Evolutionary conservation across 2,329 filamentous ascomycete species (phyloP).

Genomic region (Hymenoscyphus infarciens): DNA sequence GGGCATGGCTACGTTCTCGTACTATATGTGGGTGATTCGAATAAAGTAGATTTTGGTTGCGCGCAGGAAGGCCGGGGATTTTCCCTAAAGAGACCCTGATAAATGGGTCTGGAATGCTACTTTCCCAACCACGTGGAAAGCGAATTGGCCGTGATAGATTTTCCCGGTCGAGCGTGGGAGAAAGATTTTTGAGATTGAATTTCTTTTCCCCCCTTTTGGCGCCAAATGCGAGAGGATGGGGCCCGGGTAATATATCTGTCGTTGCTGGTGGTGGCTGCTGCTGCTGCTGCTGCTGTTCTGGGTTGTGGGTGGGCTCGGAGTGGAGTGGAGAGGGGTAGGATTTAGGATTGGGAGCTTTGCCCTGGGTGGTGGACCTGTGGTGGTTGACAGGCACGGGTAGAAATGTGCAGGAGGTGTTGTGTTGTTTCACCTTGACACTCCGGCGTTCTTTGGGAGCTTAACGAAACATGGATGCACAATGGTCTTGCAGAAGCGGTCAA

Average conservation of each 20-base stretch:
- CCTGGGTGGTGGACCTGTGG: neutral
- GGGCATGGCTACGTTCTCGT: slow-evolving; percentile 6
- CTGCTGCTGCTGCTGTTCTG: neutral
- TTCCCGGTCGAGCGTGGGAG: neutral
- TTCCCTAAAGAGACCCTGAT: neutral
- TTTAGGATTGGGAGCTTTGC: neutral
- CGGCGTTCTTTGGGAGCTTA: slow-evolving; percentile 1
- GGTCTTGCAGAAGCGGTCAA: neutral
- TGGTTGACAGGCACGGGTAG: neutral
- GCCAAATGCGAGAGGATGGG: neutral
- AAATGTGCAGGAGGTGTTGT: neutral
- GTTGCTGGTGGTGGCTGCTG: neutral
- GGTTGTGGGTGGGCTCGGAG: neutral
- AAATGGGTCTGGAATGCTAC: neutral
- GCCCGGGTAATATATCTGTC: slow-evolving; percentile 3
- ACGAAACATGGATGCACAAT: neutral
- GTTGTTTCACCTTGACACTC: slow-evolving; percentile 1
- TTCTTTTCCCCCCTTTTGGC: neutral
- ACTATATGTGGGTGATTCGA: neutral
- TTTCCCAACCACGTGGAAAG: neutral
- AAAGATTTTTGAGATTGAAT: neutral
- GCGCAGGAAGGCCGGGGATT: neutral
- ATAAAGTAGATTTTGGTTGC: neutral
- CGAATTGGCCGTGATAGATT: neutral
- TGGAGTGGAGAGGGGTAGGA: neutral